Evolutionary conservation across 2,329 filamentous ascomycete species (phyloP).

Genomic region (Clathrospora elynae): DNA sequence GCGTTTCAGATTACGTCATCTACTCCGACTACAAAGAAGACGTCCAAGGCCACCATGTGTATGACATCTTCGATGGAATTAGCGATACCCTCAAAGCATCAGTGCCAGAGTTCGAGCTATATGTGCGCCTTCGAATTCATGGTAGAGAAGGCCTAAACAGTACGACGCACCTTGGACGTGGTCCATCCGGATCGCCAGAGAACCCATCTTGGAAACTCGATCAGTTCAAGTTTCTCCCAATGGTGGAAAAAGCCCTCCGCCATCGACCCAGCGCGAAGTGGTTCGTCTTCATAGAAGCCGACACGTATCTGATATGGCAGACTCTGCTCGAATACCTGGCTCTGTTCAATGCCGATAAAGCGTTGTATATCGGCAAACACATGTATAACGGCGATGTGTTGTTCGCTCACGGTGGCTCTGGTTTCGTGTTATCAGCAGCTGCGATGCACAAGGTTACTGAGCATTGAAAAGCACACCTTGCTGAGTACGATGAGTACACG

Average conservation of each 20-base stretch:
- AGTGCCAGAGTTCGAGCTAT: slow-evolving; percentile 40
- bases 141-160: slow-evolving; percentile 30
- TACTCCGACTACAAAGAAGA: slow-evolving; percentile 44
- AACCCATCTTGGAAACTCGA: slow-evolving; percentile 37
- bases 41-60: slow-evolving; percentile 28
- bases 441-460: slow-evolving; percentile 49
- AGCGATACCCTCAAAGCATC: slow-evolving; percentile 26
- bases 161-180: slow-evolving; percentile 23
- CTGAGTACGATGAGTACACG: slow-evolving; percentile 53
- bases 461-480: slow-evolving; percentile 47
- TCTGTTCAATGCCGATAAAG: slow-evolving; percentile 53
- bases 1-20: slow-evolving; percentile 39
- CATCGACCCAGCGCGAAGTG: slow-evolving; percentile 56
- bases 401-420: slow-evolving; percentile 61
- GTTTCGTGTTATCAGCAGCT: slow-evolving; percentile 56
- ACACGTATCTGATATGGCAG: slow-evolving; percentile 61
- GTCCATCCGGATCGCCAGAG: slow-evolving; percentile 5
- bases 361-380: slow-evolving; percentile 59
- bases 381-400: slow-evolving; percentile 57
- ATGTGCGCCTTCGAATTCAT: slow-evolving; percentile 32
- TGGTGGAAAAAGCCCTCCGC: slow-evolving; percentile 34
- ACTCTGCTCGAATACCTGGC: slow-evolving; percentile 59
- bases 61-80: slow-evolving; percentile 39
- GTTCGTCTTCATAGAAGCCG: slow-evolving; percentile 63
- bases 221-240: slow-evolving; percentile 44